Evolutionary conservation across 176 grass and related monocot species (phyloP), one percentile per base, ranked within the genome.

Genomic region (Cymbopogon citratus): DNA sequence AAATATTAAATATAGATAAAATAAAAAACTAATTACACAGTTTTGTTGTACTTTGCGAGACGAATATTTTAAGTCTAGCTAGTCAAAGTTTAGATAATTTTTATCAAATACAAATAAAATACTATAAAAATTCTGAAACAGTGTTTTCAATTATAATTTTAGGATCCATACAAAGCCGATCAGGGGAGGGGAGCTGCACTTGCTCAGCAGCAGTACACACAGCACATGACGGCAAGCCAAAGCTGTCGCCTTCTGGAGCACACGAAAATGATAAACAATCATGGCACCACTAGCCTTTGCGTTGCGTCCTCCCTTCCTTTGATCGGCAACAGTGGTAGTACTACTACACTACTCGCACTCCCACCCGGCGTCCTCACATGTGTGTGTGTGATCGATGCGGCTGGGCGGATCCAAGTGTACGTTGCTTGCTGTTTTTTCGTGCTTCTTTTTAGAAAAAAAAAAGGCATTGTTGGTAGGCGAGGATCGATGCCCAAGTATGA

Each of bases 161-260:
- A n/a, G n/a, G n/a, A n/a, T n/a, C n/a, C n/a, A n/a, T n/a, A n/a
- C n/a, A n/a, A n/a, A n/a, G n/a, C n/a, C n/a, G n/a, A n/a, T n/a
- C n/a, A n/a, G n/a, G 21, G 7, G 12, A 8, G 48, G 48, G 3
- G 38, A 67, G 26, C 12, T 39, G 40, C 14, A 31, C 15, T 6
- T 1, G 3, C 15, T 12, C 0, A 5, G 2, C 1, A 8, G 3
- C 13, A n/a, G 18, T 19, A 57, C 8, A 10, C 4, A 33, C 31
- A 2, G 87, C 77, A 89, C 78, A 89, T 85, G 87, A 85, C 34
- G 26, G 46, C 65, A 73, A 68, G 56, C 78, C 83, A 72, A 38
- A 73, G 83, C 19, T 90, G 80, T 80, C 63, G 16, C 63, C 40
- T 85, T 80, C 80, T 84, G 69, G 49, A 79, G 62, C 70, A 76